Evolutionary conservation across 345 rosid species (phyloP).

Genomic region (Anacardium occidentale): DNA sequence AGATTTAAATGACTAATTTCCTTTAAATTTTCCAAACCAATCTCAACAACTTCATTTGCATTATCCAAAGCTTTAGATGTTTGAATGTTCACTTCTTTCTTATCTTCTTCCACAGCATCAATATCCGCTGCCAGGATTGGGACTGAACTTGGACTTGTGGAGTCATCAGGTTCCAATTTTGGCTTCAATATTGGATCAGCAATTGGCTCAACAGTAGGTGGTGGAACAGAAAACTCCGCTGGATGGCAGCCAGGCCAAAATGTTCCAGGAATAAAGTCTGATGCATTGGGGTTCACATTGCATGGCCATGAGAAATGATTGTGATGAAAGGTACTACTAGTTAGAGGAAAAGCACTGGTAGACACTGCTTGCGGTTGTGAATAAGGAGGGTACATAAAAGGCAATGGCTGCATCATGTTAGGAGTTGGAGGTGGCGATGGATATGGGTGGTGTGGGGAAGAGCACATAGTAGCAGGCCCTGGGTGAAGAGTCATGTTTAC

Average conservation of each 20-base stretch:
- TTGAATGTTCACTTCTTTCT: slow-evolving; percentile 38
- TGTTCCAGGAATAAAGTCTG: slow-evolving; percentile 69
- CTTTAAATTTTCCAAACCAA: slow-evolving; percentile 29
- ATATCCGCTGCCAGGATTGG: slow-evolving; percentile 50
- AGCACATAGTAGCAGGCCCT: slow-evolving; percentile 50
- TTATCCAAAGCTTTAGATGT: slow-evolving; percentile 36
- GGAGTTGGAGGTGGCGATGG: slow-evolving; percentile 90
- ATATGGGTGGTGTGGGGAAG: slow-evolving; percentile 61
- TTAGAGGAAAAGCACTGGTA: slow-evolving; percentile 72
- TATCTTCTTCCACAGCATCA: slow-evolving; percentile 42
- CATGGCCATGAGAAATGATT: slow-evolving; percentile 91
- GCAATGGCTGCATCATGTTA: slow-evolving; percentile 82
- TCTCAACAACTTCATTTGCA: slow-evolving; percentile 29
- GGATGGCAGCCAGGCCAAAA: slow-evolving; percentile 77
- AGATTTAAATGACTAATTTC: slow-evolving; percentile 38
- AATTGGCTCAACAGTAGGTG: slow-evolving; percentile 64
- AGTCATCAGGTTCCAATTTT: slow-evolving; percentile 32
- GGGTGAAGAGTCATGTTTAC: slow-evolving; percentile 84
- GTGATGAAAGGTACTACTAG: slow-evolving; percentile 71
- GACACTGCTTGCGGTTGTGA: slow-evolving; percentile 62
- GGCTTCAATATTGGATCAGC: slow-evolving; percentile 48
- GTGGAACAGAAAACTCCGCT: slow-evolving; percentile 61
- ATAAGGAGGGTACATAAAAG: slow-evolving; percentile 80
- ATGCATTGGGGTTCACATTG: slow-evolving; percentile 48
- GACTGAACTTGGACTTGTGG: slow-evolving; percentile 31